phyloP scores from a whole-genome alignment of 805 yeast species.

The Cyberlindnera euphorbiae region DNA sequence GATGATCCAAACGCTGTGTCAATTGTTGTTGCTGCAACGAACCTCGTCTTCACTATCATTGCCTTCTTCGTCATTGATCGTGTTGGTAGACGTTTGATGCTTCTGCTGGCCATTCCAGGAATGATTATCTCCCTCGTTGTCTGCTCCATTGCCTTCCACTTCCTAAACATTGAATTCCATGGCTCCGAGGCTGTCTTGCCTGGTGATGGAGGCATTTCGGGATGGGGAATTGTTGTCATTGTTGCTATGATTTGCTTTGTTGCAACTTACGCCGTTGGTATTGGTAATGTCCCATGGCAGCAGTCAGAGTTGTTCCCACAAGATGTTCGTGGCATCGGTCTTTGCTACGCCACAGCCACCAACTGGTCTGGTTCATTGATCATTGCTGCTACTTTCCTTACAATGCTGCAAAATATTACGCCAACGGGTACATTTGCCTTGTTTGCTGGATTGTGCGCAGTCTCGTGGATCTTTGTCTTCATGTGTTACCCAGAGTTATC shows the following conservation, averaged over 20 bases:
- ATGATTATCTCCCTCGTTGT: constrained; percentile 74
- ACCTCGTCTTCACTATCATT: constrained; percentile 78
- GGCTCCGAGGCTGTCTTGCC: constrained; percentile 38
- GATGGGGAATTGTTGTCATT: constrained; percentile 88
- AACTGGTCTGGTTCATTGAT: constrained; percentile 95
- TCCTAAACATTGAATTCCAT: constrained; percentile 56
- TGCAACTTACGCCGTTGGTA: constrained; percentile 89
- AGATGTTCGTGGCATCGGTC: constrained; percentile 87
- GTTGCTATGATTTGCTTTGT: constrained; percentile 83
- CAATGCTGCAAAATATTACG: constrained; percentile 89
- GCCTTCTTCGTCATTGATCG: constrained; percentile 85
- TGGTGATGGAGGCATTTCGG: constrained; percentile 45
- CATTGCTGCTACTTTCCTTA: constrained; percentile 86
- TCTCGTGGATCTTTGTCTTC: constrained; percentile 69
- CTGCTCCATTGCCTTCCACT: constrained; percentile 91
- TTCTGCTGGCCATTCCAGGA: constrained; percentile 77
- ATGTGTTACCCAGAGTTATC: constrained; percentile 92
- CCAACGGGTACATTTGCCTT: constrained; percentile 93
- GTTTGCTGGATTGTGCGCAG: constrained; percentile 74
- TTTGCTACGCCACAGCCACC: constrained; percentile 84
- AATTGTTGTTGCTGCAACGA: constrained; percentile 88
- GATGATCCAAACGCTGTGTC: constrained; percentile 91
- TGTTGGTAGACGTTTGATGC: constrained; percentile 82
- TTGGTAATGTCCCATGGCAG: constrained; percentile 98
- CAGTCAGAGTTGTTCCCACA: constrained; percentile 94